Conservation (phyloP, 768 basidiomycete genomes). For the Omphalotus guepiniiformis region DNA sequence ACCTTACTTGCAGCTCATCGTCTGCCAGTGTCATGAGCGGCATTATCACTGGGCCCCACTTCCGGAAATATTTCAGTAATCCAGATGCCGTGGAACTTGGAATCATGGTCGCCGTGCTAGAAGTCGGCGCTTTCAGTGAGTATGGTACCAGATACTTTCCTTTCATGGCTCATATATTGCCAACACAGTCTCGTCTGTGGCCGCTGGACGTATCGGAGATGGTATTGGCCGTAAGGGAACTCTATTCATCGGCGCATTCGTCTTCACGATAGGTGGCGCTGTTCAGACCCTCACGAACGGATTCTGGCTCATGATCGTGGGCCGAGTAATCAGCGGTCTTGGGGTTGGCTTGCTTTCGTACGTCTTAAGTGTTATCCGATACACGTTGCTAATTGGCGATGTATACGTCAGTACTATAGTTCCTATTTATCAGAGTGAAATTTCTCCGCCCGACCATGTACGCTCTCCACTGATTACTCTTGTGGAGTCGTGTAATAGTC, state of each 20-base stretch:
- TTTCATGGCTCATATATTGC: conserved; percentile 1
- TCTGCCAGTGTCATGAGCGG: conserved; percentile 77
- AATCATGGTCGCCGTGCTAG: conserved; percentile 95
- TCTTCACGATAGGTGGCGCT: conserved; percentile 84
- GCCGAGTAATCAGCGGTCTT: conserved; percentile 66
- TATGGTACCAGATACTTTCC: conserved; percentile 8
- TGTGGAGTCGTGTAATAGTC: not conserved
- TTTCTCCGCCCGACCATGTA: conserved; percentile 88
- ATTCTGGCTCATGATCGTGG: conserved; percentile 73
- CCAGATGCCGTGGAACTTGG: conserved; percentile 74
- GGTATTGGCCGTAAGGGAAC: conserved; percentile 81
- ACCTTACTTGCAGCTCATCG: conserved; percentile 9
- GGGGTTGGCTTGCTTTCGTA: conserved; percentile 78
- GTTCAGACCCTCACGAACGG: conserved; percentile 82
- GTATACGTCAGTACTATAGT: conserved; percentile 72
- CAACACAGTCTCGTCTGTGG: conserved; percentile 79
- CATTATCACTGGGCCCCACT: conserved; percentile 84
- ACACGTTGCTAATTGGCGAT: not conserved
- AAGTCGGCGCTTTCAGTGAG: conserved; percentile 87
- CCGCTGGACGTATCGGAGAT: conserved; percentile 87
- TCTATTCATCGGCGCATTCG: conserved; percentile 73
- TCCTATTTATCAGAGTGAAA: conserved; percentile 93
- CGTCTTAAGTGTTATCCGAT: conserved; percentile 22
- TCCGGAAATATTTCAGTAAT: conserved; percentile 75
- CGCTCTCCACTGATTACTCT: conserved; percentile 17